phyloP scores from a whole-genome alignment of 768 basidiomycete genomes.

The Coprinopsis strossmayeri region DNA sequence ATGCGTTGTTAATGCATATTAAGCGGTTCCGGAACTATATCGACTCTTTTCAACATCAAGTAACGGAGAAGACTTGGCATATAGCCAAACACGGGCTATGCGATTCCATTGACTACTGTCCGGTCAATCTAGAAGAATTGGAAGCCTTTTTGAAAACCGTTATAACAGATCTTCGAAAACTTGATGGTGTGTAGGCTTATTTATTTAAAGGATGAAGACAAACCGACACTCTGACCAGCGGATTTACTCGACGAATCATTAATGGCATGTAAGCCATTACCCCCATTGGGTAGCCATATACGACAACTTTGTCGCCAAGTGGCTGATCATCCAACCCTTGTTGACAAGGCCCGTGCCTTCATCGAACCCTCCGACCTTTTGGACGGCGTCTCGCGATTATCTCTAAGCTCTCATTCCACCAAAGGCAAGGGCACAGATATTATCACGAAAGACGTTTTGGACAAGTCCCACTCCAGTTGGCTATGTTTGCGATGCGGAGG shows the following conservation, averaged over 20 bases:
- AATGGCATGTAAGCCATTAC: conserved; percentile 52
- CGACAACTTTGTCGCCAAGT: conserved; percentile 40
- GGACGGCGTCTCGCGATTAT: conserved; percentile 47
- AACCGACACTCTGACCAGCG: conserved; percentile 26
- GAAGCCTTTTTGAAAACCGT: conserved; percentile 38
- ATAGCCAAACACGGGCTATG: conserved; percentile 58
- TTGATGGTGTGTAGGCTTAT: conserved; percentile 25
- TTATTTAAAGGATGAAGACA: background rate
- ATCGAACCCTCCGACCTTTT: conserved; percentile 68
- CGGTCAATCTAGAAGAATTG: conserved; percentile 51
- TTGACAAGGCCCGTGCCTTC: conserved; percentile 64
- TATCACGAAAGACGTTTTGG: conserved; percentile 52
- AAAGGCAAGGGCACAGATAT: conserved; percentile 48
- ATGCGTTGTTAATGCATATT: conserved; percentile 46
- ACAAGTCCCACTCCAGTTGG: conserved; percentile 29
- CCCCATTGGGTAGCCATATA: conserved; percentile 36
- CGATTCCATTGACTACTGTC: conserved; percentile 59
- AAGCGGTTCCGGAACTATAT: conserved; percentile 52
- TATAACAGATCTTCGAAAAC: conserved; percentile 23
- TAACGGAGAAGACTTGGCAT: conserved; percentile 54
- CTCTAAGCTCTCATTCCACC: conserved; percentile 23
- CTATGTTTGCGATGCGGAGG: conserved; percentile 63
- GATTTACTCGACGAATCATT: conserved; percentile 46
- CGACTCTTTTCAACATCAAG: conserved; percentile 40
- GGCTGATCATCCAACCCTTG: conserved; percentile 33